phyloP scores from a whole-genome alignment of 345 rosid genomes.

The Eucalyptus viminalis region DNA sequence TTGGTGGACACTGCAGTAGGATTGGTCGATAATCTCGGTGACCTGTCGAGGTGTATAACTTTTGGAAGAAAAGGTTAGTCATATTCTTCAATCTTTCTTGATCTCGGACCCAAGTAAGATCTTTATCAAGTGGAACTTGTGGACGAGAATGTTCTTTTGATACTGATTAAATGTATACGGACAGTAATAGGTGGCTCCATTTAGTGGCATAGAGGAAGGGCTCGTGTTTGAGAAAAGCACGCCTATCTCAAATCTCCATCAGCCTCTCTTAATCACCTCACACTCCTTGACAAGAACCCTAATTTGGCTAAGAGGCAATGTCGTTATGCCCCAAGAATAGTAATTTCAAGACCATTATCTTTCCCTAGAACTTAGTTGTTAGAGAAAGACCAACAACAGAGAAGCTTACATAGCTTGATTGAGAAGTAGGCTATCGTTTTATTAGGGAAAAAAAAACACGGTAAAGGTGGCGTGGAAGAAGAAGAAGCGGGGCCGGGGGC shows the following conservation, averaged over 20 bases:
- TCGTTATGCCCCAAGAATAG: neutral
- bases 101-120: too few species aligned
- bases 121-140: neutral
- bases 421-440: neutral
- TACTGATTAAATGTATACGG: neutral
- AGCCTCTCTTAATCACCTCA: neutral
- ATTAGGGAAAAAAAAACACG: too few species aligned
- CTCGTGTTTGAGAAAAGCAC: neutral
- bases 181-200: neutral
- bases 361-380: neutral
- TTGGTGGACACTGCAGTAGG: too few species aligned
- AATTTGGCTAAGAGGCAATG: neutral
- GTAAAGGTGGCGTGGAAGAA: neutral
- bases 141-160: neutral
- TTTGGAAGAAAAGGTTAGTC: too few species aligned
- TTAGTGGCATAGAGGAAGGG: neutral
- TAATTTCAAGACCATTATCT: neutral
- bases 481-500: neutral
- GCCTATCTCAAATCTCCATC: neutral
- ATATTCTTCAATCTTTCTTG: too few species aligned
- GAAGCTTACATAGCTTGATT: neutral
- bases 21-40: too few species aligned
- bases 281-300: neutral
- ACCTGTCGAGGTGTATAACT: too few species aligned
- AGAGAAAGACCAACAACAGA: neutral